Percentiles rank a stretch among this genome's conserved stretches.
These are phyloP conservation scores for Fusarium sp. DNA, from an alignment of 2,329 filamentous ascomycete genomes.

Conservation along the genomic window DNA sequence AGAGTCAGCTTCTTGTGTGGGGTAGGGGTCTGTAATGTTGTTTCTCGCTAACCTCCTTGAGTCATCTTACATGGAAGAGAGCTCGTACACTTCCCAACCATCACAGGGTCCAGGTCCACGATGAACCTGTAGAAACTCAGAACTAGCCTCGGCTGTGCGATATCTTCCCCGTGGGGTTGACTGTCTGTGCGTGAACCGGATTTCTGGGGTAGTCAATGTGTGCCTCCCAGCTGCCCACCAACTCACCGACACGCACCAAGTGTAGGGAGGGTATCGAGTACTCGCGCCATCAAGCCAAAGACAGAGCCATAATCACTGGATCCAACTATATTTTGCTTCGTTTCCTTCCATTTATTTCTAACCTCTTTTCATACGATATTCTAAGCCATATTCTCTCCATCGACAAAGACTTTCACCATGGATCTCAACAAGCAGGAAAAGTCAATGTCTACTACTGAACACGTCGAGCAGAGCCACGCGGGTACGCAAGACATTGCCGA, in stretches of 20 bases:
- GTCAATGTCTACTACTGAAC: conserved; percentile 1
- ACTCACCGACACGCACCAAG: neutral
- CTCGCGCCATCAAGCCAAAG: neutral
- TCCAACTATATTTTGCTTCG: neutral
- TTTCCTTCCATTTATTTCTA: neutral
- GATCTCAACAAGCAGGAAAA: neutral
- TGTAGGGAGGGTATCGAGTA: neutral
- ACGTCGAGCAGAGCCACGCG: conserved; percentile 1
- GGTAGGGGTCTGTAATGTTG: neutral
- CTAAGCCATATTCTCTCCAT: neutral
- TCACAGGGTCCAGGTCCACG: neutral
- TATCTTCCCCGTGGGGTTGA: conserved; percentile 7
- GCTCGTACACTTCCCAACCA: neutral
- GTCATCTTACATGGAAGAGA: too few species aligned
- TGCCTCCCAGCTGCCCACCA: neutral
- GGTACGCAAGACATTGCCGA: neutral
- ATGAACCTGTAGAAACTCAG: neutral
- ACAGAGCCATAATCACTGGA: neutral
- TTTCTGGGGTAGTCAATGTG: neutral
- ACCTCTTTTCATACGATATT: neutral
- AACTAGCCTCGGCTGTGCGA: neutral
- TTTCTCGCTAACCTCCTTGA: neutral
- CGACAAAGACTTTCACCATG: neutral
- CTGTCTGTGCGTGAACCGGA: neutral
- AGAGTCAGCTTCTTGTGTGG: neutral